Conservation (phyloP, 2,329 filamentous ascomycete genomes). For the Ophiostoma perfectum region DNA sequence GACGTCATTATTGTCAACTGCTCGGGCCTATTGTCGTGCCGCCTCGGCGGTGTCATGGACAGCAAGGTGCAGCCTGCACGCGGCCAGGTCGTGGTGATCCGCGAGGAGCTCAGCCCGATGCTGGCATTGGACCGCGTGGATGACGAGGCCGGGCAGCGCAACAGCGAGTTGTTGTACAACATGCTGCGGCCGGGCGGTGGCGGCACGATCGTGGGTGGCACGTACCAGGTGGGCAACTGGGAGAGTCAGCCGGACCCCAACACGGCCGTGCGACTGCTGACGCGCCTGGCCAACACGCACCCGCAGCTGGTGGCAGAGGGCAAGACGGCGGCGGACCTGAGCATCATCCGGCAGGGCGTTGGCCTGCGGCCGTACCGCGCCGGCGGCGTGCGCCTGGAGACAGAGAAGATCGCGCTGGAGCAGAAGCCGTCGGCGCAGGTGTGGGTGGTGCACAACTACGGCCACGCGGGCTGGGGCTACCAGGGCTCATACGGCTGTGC, state of each 20-base stretch:
- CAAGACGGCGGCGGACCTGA: slow-evolving; percentile 66
- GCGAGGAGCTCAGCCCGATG: slow-evolving; percentile 72
- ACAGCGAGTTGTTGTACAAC: slow-evolving; percentile 67
- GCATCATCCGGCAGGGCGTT: slow-evolving; percentile 74
- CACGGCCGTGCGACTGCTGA: slow-evolving; percentile 78
- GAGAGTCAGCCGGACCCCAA: slow-evolving; percentile 72
- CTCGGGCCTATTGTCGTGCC: slow-evolving; percentile 69
- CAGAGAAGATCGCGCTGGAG: slow-evolving; percentile 49
- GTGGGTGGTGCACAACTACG: slow-evolving; percentile 75
- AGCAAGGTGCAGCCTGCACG: slow-evolving; percentile 65
- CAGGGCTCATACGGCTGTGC: slow-evolving; percentile 66
- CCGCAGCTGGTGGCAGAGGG: slow-evolving; percentile 54
- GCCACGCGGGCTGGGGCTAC: slow-evolving; percentile 74
- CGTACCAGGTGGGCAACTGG: slow-evolving; percentile 74
- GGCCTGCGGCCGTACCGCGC: slow-evolving; percentile 71
- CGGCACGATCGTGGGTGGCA: slow-evolving; percentile 81
- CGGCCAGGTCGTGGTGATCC: slow-evolving; percentile 77
- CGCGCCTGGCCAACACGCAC: slow-evolving; percentile 60
- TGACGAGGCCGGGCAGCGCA: slow-evolving; percentile 47
- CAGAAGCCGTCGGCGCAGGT: slow-evolving; percentile 35
- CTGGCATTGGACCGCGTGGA: slow-evolving; percentile 64
- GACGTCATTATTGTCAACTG: slow-evolving; percentile 72
- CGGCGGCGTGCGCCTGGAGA: slow-evolving; percentile 70
- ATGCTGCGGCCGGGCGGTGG: slow-evolving; percentile 79
- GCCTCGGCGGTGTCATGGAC: slow-evolving; percentile 78